Conservation (phyloP, 495 filamentous ascomycete genomes). For the Penicillium steckii region DNA sequence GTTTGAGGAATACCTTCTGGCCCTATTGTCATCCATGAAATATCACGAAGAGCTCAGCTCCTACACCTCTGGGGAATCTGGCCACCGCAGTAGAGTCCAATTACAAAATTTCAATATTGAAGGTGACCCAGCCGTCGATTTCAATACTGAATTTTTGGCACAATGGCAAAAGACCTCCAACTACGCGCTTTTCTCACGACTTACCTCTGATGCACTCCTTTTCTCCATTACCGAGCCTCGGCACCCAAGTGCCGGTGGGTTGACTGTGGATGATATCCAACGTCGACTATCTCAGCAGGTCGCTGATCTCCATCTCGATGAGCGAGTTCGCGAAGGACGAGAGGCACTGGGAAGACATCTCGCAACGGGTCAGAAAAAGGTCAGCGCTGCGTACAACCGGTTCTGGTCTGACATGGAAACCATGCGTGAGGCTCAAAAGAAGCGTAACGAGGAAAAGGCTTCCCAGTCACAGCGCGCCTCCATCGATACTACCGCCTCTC, state of each 20-base stretch:
- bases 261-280: conserved; percentile 94
- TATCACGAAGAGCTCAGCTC: conserved; percentile 74
- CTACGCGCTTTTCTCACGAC: conserved; percentile 75
- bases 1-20: conserved; percentile 95
- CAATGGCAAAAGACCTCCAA: conserved; percentile 85
- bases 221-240: conserved; percentile 92
- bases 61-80: conserved; percentile 25
- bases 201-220: conserved; percentile 78
- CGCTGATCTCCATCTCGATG: conserved; percentile 84
- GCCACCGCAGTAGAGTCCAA: conserved; percentile 30
- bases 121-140: conserved; percentile 83
- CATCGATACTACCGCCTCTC: conserved; percentile 24
- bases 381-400: conserved; percentile 77
- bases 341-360: conserved; percentile 79
- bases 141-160: conserved; percentile 68
- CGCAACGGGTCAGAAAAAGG: conserved; percentile 80
- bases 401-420: conserved; percentile 87
- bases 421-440: conserved; percentile 78
- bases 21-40: conserved; percentile 83
- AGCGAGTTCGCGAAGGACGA: conserved; percentile 70
- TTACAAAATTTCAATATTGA: conserved; percentile 54
- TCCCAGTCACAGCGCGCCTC: conserved; percentile 36
- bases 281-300: conserved; percentile 85
- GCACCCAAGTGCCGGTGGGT: conserved; percentile 91
- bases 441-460: conserved; percentile 58